These are phyloP conservation scores for Nitzschia sp. DNA, from an alignment of 108 stramenopile genomes.

Conservation along the genomic window DNA sequence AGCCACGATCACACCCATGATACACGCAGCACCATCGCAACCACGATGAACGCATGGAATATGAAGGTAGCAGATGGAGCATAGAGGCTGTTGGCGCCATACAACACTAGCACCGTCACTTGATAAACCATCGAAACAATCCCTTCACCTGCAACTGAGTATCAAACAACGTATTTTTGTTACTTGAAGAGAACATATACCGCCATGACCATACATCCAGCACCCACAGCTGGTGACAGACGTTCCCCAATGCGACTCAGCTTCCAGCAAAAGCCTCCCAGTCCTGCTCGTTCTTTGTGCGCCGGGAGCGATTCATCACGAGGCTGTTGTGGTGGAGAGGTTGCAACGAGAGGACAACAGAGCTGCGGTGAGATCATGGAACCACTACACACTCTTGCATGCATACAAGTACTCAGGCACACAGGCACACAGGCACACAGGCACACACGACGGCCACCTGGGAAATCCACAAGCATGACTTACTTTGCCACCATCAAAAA, in stretches of 20 bases:
- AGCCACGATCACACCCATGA: too few relatives aligned
- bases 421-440: too few relatives aligned
- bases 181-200: slow-evolving; percentile 65
- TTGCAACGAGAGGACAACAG: too few relatives aligned
- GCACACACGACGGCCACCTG: too few relatives aligned
- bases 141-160: too few relatives aligned
- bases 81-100: not conserved
- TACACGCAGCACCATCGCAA: too few relatives aligned
- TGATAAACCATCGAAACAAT: not conserved
- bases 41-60: too few relatives aligned
- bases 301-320: slow-evolving; percentile 20
- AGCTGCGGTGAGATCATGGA: too few relatives aligned
- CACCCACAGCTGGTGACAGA: slow-evolving; percentile 76
- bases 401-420: too few relatives aligned
- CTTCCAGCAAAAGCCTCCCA: slow-evolving; percentile 80
- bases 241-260: slow-evolving; percentile 84
- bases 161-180: not conserved
- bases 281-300: slow-evolving; percentile 53
- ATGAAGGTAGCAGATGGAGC: too few relatives aligned
- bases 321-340: not conserved
- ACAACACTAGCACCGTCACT: not conserved
- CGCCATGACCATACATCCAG: slow-evolving; percentile 69
- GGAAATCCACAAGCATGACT: too few relatives aligned
- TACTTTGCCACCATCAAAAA: slow-evolving; percentile 69
- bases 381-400: too few relatives aligned